Percentiles rank a stretch among this genome's conserved stretches.
phyloP scores from a whole-genome alignment of 345 rosid species.

The Hevea brasiliensis region DNA sequence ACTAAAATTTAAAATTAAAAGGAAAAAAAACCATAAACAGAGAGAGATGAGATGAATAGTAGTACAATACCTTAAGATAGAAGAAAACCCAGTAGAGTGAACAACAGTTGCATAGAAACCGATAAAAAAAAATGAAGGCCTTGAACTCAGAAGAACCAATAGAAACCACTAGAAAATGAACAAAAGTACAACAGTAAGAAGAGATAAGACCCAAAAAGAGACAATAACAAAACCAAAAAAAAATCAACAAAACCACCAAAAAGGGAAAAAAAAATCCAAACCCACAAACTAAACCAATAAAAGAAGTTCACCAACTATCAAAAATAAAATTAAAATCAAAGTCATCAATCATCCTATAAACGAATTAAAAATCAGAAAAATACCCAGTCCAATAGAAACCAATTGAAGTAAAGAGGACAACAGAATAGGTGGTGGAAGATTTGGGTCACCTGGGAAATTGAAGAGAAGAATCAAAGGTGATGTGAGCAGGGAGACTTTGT shows the following conservation, averaged over 20 bases:
- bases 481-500: neutral
- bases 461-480: neutral
- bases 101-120: slow-evolving; percentile 1
- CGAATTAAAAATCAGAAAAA: neutral
- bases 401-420: neutral
- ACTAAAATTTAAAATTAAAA: neutral
- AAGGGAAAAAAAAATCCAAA: neutral
- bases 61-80: neutral
- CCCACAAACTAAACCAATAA: slow-evolving; percentile 4
- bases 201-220: neutral
- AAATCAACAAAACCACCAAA: neutral
- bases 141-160: neutral
- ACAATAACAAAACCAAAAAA: neutral
- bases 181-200: neutral
- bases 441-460: neutral
- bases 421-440: neutral
- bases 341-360: neutral
- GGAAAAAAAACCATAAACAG: neutral
- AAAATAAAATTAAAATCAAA: neutral
- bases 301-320: neutral
- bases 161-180: neutral
- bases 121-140: slow-evolving; percentile 10
- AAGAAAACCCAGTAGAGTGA: slow-evolving; percentile 14
- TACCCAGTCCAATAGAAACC: neutral
- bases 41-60: neutral